A percentile compares a stretch with the other conserved stretches of the same genome.
These are phyloP conservation scores for Epichloe gansuensis DNA, from an alignment of 2,329 filamentous ascomycete genomes.

Conservation along the genomic window DNA sequence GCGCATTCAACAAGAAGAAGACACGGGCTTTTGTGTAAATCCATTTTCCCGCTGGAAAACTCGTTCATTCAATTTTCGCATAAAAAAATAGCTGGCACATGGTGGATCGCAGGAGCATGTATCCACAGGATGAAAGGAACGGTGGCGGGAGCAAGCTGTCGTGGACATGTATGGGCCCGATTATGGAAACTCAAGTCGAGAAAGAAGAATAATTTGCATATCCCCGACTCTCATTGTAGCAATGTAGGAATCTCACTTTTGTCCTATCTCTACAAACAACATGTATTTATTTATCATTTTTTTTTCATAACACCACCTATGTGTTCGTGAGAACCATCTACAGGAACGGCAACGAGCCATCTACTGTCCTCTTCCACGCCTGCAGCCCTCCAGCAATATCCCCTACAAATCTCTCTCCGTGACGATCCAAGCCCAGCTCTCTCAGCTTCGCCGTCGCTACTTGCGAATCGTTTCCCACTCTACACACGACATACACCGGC, in stretches of 20 bases:
- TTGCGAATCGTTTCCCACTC: slow-evolving; percentile 70
- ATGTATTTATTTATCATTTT: neutral
- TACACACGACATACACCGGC: slow-evolving; percentile 59
- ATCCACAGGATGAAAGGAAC: neutral
- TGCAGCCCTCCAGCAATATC: slow-evolving; percentile 61
- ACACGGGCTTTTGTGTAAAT: slow-evolving; percentile 48
- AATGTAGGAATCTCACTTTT: slow-evolving; percentile 2
- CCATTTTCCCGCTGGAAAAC: neutral
- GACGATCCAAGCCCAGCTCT: slow-evolving; percentile 40
- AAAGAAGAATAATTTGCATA: neutral
- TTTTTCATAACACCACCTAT: neutral
- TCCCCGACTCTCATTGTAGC: slow-evolving; percentile 6
- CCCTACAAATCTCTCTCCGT: slow-evolving; percentile 45
- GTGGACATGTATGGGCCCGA: neutral
- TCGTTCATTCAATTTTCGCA: neutral
- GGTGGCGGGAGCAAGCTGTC: neutral
- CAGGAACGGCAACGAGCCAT: slow-evolving; percentile 41
- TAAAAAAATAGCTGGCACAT: neutral
- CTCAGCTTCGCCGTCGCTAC: slow-evolving; percentile 53
- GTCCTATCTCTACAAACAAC: neutral
- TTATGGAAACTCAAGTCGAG: neutral
- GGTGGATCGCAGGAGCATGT: neutral
- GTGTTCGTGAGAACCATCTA: slow-evolving; percentile 13
- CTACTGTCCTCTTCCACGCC: slow-evolving; percentile 60
- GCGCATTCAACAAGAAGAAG: slow-evolving; percentile 94